These are phyloP conservation scores for Beauveria varroae DNA, from an alignment of 2,329 filamentous ascomycete species.

Conservation along the genomic window DNA sequence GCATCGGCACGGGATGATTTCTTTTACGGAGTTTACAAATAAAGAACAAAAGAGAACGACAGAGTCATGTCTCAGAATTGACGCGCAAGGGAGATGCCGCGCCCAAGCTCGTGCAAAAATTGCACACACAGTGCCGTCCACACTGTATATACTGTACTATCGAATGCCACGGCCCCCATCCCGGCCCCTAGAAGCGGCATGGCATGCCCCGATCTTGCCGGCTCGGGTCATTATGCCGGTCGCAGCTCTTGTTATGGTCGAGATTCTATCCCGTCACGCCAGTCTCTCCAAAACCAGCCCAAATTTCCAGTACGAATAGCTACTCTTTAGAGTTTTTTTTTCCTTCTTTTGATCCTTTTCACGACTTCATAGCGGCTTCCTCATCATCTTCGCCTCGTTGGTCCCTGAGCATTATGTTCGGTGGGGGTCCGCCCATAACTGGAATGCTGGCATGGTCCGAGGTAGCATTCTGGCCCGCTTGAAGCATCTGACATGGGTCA, in stretches of 20 bases:
- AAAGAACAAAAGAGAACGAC: neutral
- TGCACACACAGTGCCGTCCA: neutral
- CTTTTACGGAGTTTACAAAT: too few species aligned
- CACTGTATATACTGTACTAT: neutral
- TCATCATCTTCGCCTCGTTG: neutral
- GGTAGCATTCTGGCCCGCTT: neutral
- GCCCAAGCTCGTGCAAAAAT: neutral
- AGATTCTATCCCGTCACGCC: too few species aligned
- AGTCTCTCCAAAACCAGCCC: too few species aligned
- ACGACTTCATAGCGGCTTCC: neutral
- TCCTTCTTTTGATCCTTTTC: neutral
- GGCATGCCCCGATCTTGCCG: neutral
- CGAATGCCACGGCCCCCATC: neutral
- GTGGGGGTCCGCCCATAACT: neutral
- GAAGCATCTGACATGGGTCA: neutral
- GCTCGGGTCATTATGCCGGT: neutral
- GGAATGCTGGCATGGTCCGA: neutral
- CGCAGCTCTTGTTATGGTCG: too few species aligned
- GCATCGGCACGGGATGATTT: too few species aligned
- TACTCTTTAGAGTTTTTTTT: neutral
- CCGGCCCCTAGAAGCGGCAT: neutral
- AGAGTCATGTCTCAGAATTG: neutral
- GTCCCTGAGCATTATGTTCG: too few species aligned
- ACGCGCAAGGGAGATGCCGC: neutral
- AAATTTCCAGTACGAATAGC: too few species aligned